A percentile compares a stretch with the other conserved stretches of the same genome.
phyloP scores from a whole-genome alignment of 2,329 filamentous ascomycete species.

The Neodidymelliopsis sp. region DNA sequence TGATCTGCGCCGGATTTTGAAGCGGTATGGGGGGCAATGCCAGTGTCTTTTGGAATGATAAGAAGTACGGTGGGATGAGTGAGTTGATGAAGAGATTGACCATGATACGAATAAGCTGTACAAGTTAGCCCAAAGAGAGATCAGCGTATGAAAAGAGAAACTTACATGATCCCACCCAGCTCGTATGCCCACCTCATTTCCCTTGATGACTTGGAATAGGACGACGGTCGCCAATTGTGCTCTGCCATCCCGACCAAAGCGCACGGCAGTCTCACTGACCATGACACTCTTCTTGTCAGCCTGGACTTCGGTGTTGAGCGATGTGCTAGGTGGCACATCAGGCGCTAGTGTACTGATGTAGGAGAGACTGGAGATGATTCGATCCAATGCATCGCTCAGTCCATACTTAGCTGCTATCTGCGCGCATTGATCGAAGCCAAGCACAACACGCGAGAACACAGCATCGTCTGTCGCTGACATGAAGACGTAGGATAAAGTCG shows the following conservation, averaged over 20 bases:
- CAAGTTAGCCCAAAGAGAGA: conserved; percentile 49
- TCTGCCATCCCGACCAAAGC: conserved; percentile 91
- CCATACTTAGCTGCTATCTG: conserved; percentile 87
- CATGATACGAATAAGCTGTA: conserved; percentile 85
- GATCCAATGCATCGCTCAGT: conserved; percentile 85
- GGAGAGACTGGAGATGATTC: conserved; percentile 88
- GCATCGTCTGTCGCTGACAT: conserved; percentile 98
- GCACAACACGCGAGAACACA: conserved; percentile 91
- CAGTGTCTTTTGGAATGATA: conserved; percentile 67
- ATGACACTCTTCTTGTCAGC: conserved; percentile 91
- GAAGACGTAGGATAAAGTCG: conserved; percentile 96
- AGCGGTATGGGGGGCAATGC: conserved; percentile 84
- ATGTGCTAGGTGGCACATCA: conserved; percentile 78
- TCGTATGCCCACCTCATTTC: conserved; percentile 78
- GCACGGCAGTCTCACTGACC: conserved; percentile 97
- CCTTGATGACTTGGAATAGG: conserved; percentile 89
- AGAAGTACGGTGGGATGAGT: conserved; percentile 83
- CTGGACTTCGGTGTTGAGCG: conserved; percentile 94
- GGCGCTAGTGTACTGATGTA: conserved; percentile 89
- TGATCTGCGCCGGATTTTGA: conserved; percentile 88
- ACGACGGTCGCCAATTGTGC: conserved; percentile 93
- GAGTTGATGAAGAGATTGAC: conserved; percentile 97
- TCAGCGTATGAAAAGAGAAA: conserved; percentile 22
- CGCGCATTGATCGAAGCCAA: conserved; percentile 95
- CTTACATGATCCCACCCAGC: conserved; percentile 81